Base-by-base conservation (phyloP, 257 asterid species). In the Solanum lycopersicoides region DNA sequence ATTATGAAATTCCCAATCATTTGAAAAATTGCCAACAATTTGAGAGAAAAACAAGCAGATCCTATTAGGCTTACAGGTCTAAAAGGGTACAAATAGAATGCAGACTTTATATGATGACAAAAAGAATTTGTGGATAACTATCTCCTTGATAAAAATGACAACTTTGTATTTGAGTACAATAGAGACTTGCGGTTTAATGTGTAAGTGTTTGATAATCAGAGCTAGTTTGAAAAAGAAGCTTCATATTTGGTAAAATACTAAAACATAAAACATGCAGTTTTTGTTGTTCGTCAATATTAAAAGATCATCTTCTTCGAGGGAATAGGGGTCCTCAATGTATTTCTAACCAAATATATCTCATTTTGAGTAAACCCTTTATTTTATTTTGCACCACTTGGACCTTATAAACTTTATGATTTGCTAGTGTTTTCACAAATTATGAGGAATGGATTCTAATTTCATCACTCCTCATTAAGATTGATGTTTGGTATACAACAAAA, bases 211-310 rank as follows among this genome's bases (percentile, higher is more conserved):
- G 91, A 89, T 14, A 56, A 80, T 12, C 65, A 86, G 82, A 12
- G 85, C 88, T 84, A 30, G 1, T 92, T 91, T 42, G 92, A 92
- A 86, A 92, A 89, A 88, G 89, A 84, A 71, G 56, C 91, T n/a
- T 86, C 92, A 9, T 92, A 86, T 86, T 91, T 92, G 65, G 83
- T 47, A 6, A 47, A 47, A 13, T 47, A 4, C 6, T 13, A 13
- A 47, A 13, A 47, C 6, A 47, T 4, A 4, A 47, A 13, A 47
- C 7, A 47, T 47, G 4, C 3, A 13, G 7, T 4, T 47, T 47
- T 47, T 12, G 18, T 47, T 47, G 7, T 47, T 47, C 7, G 5
- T 47, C 13, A 47, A 47, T 47, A 47, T 47, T 4, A 12, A 12
- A 42, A 45, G 4, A 10, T 4, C 0, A 9, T 42, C 1, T 10